These are phyloP conservation scores for Lactarius akahatsu DNA, from an alignment of 768 basidiomycete species.

Conservation along the genomic window DNA sequence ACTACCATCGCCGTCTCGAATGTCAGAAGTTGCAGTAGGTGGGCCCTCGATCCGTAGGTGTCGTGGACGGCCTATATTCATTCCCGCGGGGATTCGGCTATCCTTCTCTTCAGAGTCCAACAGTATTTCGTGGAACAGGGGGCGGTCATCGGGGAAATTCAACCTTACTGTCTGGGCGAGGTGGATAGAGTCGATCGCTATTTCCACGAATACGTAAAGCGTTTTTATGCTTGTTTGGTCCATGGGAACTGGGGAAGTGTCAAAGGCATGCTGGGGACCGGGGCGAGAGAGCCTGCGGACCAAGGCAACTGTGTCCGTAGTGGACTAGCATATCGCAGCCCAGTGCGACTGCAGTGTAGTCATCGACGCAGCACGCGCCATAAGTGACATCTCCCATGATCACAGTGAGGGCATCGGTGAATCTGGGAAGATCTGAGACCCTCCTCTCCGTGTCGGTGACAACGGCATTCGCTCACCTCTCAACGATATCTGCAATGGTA, in stretches of 20 bases:
- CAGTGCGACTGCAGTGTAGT: slow-evolving; percentile 91
- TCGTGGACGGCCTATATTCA: slow-evolving; percentile 36
- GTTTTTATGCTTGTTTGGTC: slow-evolving; percentile 93
- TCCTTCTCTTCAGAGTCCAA: slow-evolving; percentile 52
- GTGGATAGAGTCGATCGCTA: slow-evolving; percentile 85
- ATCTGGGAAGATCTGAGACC: slow-evolving; percentile 44
- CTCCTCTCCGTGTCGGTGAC: neutral
- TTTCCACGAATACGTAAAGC: slow-evolving; percentile 97
- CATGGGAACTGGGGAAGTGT: slow-evolving; percentile 71
- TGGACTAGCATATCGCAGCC: slow-evolving; percentile 99
- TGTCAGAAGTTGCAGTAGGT: slow-evolving; percentile 3
- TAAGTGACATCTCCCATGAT: slow-evolving; percentile 99
- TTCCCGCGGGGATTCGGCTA: slow-evolving; percentile 49
- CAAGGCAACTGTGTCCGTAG: slow-evolving; percentile 97
- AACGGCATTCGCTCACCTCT: slow-evolving; percentile 58
- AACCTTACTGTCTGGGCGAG: slow-evolving; percentile 79
- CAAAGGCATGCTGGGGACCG: neutral
- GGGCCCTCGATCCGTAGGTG: slow-evolving; percentile 64
- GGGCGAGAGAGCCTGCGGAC: slow-evolving; percentile 45
- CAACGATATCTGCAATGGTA: slow-evolving; percentile 92
- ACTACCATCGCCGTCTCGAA: slow-evolving; percentile 24
- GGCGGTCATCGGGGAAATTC: slow-evolving; percentile 82
- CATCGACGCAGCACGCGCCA: slow-evolving; percentile 98
- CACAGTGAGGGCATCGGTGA: slow-evolving; percentile 79
- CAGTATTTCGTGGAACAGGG: slow-evolving; percentile 61